Base-by-base conservation (phyloP, 2,329 filamentous ascomycete genomes). In the Dactylellina haptotyla region DNA sequence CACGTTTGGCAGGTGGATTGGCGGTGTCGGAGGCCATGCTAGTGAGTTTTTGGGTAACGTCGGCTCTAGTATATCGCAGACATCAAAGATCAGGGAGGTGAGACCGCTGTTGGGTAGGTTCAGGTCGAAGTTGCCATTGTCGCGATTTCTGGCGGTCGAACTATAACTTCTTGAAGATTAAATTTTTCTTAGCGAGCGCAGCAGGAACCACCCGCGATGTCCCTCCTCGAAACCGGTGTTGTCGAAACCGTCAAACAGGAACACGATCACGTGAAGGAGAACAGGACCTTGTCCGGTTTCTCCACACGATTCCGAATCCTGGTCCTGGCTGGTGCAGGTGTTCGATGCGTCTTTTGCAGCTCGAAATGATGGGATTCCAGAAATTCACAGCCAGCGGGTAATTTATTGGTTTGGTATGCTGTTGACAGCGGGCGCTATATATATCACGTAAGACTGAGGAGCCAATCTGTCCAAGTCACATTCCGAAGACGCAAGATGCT, bases 1-100 rank as follows among this genome's bases (percentile, higher is more conserved):
- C 69, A 26, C 69, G 41, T 57, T 73, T 73, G 54, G 69, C 69
- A 8, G 69, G 69, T 25, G 69, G 69, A 46, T 73, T 56, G 37
- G 69, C 37, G 25, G 37, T 41, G 16, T 73, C 69, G 9, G 41
- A 46, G 30, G 54, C 51, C 69, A 73, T 73, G 2, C 37, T 54
- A 34, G 12, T 20, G 23, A 39, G 46, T 45, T 12, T 1, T 6
- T 30, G 23, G n/a, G 34, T 10, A 9, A 16, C 3, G 28, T 37
- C 53, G 39, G n/a, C 30, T n/a, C 32, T 28, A 9, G 9, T 30
- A 26, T 58, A 20, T 9, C 43, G 12, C 14, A 32, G 45, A 46
- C 56, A 32, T 30, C 28, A 53, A 16, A 20, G 20, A 30, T n/a
- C 23, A 14, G 41, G n/a, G 9, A 10, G 12, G 20, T 5, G 37